phyloP scores from a whole-genome alignment of 306 rosid species.

The Casuarina cunninghamiana region DNA sequence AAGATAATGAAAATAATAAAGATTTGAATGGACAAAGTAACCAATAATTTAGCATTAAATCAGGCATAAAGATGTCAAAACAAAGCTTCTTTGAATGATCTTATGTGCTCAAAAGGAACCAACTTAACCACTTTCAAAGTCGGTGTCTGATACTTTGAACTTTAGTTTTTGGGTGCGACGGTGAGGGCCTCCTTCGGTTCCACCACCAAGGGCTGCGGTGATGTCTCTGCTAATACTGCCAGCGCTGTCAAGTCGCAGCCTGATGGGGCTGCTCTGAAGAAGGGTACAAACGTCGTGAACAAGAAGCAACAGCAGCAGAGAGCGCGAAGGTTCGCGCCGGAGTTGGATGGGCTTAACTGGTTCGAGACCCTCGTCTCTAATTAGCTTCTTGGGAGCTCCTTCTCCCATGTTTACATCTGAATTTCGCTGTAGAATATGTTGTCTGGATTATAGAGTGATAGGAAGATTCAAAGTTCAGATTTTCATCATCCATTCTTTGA shows the following conservation, averaged over 20 bases:
- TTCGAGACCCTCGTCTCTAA: conserved; percentile 39
- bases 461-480: neutral
- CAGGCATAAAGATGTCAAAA: too few species aligned
- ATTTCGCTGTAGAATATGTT: too few species aligned
- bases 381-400: neutral
- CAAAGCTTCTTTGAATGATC: too few species aligned
- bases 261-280: too few species aligned
- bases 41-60: too few species aligned
- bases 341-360: conserved; percentile 48
- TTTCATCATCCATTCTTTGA: too few species aligned
- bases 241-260: neutral
- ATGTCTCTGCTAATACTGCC: neutral
- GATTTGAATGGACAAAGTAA: too few species aligned
- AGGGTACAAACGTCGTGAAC: neutral
- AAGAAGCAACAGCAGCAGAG: neutral
- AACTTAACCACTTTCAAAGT: too few species aligned
- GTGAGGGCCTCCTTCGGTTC: neutral
- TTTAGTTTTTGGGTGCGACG: neutral
- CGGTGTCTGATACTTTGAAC: too few species aligned
- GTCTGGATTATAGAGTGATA: neutral
- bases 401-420: too few species aligned
- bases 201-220: neutral
- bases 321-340: conserved; percentile 33
- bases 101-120: too few species aligned
- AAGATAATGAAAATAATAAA: too few species aligned